Evolutionary conservation across 2,329 filamentous ascomycete genomes (phyloP).

Genomic region (Fusarium sp.): DNA sequence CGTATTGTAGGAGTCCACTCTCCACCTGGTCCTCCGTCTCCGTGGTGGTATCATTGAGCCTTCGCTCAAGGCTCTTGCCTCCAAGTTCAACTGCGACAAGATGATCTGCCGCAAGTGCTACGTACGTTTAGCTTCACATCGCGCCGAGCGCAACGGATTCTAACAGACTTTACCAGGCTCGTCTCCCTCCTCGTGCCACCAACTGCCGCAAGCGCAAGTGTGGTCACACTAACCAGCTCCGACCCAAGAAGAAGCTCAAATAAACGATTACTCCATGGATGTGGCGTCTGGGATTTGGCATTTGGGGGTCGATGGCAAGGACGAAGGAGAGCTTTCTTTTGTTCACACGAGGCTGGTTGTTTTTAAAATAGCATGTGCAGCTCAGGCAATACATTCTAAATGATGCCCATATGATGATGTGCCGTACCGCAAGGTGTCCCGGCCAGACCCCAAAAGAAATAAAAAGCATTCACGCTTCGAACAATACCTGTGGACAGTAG

Average conservation of each 20-base stretch:
- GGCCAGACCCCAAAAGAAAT: constrained; percentile 38
- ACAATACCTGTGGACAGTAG: neutral
- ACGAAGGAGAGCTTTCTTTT: constrained; percentile 51
- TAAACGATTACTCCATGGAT: constrained; percentile 58
- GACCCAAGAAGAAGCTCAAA: constrained; percentile 99
- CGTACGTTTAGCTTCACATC: constrained; percentile 67
- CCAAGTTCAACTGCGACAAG: constrained; percentile 99
- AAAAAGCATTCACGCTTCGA: constrained; percentile 42
- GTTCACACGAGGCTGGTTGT: constrained; percentile 54
- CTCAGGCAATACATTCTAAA: constrained; percentile 54
- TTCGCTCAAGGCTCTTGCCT: constrained; percentile 96
- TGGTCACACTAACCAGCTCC: constrained; percentile 99
- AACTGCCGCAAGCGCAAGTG: constrained; percentile 99
- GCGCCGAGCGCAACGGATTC: neutral
- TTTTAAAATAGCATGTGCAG: constrained; percentile 57
- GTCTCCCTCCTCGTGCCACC: constrained; percentile 97
- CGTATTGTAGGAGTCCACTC: constrained; percentile 84
- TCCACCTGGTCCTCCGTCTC: constrained; percentile 98
- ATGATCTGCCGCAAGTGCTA: constrained; percentile 99
- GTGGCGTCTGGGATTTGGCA: constrained; percentile 61
- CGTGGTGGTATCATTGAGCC: constrained; percentile 99
- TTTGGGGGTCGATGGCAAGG: constrained; percentile 53
- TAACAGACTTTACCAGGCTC: constrained; percentile 62
- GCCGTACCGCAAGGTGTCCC: constrained; percentile 38
- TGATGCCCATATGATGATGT: constrained; percentile 50